Conservation (phyloP, 805 yeast species). For the Cyberlindnera veronae region DNA sequence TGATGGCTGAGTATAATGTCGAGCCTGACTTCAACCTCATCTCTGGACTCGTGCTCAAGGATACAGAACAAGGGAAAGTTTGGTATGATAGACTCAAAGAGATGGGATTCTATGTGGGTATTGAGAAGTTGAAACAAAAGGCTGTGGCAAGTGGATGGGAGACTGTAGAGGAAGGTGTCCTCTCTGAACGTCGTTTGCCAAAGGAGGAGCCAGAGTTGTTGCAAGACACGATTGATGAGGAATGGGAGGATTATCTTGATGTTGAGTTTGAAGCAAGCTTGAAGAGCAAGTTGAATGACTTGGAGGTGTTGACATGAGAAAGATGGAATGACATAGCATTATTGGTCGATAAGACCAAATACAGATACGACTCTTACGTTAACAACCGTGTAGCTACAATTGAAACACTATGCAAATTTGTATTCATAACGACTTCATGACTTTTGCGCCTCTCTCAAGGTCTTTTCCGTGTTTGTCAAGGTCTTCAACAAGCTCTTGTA, state of each 20-base stretch:
- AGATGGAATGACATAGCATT: too few relatives aligned
- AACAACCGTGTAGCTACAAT: background rate
- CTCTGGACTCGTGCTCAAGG: slow-evolving; percentile 14
- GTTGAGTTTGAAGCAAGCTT: background rate
- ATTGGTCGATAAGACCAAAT: too few relatives aligned
- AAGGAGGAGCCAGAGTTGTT: slow-evolving; percentile 3
- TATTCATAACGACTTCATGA: background rate
- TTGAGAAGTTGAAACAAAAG: slow-evolving; percentile 1
- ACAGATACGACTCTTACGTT: background rate
- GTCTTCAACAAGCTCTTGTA: slow-evolving; percentile 15
- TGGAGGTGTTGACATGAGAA: too few relatives aligned
- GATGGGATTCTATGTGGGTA: slow-evolving; percentile 7
- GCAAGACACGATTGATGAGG: background rate
- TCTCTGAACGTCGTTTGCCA: too few relatives aligned
- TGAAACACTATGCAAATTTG: background rate
- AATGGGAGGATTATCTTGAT: slow-evolving; percentile 8
- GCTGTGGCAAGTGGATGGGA: slow-evolving; percentile 13
- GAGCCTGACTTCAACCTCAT: slow-evolving; percentile 16
- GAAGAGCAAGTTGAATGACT: background rate
- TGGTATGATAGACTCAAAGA: slow-evolving; percentile 14
- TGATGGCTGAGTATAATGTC: slow-evolving; percentile 12
- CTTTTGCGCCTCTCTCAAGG: slow-evolving; percentile 1
- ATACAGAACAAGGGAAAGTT: slow-evolving; percentile 6
- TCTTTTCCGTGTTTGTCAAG: slow-evolving; percentile 4
- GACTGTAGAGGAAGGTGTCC: background rate